Base-by-base conservation (phyloP, 768 basidiomycete species). In the Suillus americanus region DNA sequence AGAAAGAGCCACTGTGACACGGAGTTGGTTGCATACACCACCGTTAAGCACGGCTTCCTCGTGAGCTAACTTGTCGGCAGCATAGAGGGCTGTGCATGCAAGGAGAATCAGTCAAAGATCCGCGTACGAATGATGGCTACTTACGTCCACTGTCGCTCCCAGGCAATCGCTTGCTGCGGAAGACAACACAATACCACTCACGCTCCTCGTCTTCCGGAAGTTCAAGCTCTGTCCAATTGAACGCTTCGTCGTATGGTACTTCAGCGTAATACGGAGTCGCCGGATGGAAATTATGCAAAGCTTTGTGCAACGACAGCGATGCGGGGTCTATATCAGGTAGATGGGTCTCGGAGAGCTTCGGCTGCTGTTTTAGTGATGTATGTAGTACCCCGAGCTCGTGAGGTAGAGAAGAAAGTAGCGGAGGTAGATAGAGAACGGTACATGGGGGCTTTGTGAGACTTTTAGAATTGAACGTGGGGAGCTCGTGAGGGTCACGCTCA, bases 141-240 rank as follows among this genome's bases (percentile, higher is more conserved):
- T 67, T 74, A 92, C 92, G 80, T 65, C 79, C 82, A 25, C 86
- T 83, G 65, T 94, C 88, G 68, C 89, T 90, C 28, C 86, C 91
- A 9, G 79, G 77, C 70, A 86, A 89, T 33, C 96, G 83, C 68
- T 84, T 86, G 67, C 90, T 92, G 14, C 94, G 83, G 77, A 99
- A 99, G 18, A 87, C 93, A 13, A 99, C 97, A 66, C 89, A 89
- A 73, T 97, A 98, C 94, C 92, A 97, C 64, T 94, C 92, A 45
- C 92, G 80, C 68, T 92, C 91, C 54, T 91, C 87, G 3, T 89
- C 84, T 60, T 79, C 78, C 2, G 90, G 89, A 16, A 97, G 81
- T 4, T 74, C 72, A 2, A 97, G 79, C 53, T 90, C 84, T 20
- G 75, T 70, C 95, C 95, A 99, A 75, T 97, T 97, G 81, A 99